Evolutionary conservation across 2,329 filamentous ascomycete genomes (phyloP).

Genomic region (Diplodia sapinea): DNA sequence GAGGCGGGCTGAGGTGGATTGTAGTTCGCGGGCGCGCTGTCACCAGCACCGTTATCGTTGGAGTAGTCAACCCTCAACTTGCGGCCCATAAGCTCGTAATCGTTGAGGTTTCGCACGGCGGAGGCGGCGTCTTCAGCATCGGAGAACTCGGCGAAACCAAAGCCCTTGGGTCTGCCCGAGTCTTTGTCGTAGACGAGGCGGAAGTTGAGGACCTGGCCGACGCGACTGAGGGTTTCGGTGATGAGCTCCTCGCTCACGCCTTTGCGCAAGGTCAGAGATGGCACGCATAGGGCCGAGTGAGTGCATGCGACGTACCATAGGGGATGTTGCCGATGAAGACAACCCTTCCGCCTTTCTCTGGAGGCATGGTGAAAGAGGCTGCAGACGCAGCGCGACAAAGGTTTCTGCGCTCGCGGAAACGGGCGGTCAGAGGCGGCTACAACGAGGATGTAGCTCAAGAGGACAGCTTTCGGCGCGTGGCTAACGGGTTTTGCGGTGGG

Average conservation of each 20-base stretch:
- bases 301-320: conserved; percentile 63
- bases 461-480: neutral
- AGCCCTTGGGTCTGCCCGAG: conserved; percentile 92
- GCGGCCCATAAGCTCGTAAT: conserved; percentile 92
- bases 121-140: conserved; percentile 91
- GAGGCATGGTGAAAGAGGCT: conserved; percentile 56
- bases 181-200: conserved; percentile 94
- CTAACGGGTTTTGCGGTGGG: neutral
- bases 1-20: conserved; percentile 45
- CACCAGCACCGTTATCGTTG: conserved; percentile 73
- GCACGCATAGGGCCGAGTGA: neutral
- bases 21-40: conserved; percentile 55
- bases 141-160: conserved; percentile 94
- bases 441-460: neutral
- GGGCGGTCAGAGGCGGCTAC: neutral
- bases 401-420: neutral
- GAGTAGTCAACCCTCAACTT: conserved; percentile 96
- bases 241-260: conserved; percentile 96
- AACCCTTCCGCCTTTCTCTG: conserved; percentile 76
- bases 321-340: conserved; percentile 87
- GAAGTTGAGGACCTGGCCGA: conserved; percentile 89
- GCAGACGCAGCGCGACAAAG: conserved; percentile 5
- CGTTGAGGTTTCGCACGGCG: conserved; percentile 93
- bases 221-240: conserved; percentile 87
- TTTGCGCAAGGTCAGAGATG: conserved; percentile 47